These are phyloP conservation scores for Starmerella apis DNA, from an alignment of 805 yeast genomes.

Conservation along the genomic window DNA sequence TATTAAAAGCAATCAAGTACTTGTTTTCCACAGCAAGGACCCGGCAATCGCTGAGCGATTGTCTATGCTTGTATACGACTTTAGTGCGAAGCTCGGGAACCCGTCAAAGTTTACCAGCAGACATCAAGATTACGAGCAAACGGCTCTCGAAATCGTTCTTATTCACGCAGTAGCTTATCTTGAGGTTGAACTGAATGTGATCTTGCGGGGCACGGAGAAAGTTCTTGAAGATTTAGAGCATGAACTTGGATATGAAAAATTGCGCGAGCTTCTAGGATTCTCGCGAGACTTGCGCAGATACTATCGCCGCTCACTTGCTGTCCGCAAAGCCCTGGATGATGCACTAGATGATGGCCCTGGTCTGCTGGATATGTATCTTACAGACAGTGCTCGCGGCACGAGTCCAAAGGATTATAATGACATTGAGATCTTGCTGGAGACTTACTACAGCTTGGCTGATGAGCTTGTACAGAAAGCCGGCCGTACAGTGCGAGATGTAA, in stretches of 20 bases:
- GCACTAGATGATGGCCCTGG: slow-evolving; percentile 80
- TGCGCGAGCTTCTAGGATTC: slow-evolving; percentile 61
- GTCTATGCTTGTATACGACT: slow-evolving; percentile 73
- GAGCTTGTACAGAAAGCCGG: slow-evolving; percentile 89
- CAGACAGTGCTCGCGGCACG: slow-evolving; percentile 34
- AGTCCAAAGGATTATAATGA: slow-evolving; percentile 37
- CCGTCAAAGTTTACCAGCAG: slow-evolving; percentile 21
- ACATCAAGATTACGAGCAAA: slow-evolving; percentile 61
- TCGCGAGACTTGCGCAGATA: slow-evolving; percentile 63
- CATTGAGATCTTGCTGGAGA: slow-evolving; percentile 75
- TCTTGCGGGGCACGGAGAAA: slow-evolving; percentile 47
- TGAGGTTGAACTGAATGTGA: slow-evolving; percentile 61
- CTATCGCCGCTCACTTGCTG: slow-evolving; percentile 63
- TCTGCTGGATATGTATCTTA: slow-evolving; percentile 64
- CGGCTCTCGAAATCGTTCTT: slow-evolving; percentile 71
- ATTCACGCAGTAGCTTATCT: slow-evolving; percentile 69
- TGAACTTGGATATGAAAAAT: slow-evolving; percentile 63
- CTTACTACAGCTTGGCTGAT: slow-evolving; percentile 84
- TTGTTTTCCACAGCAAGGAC: slow-evolving; percentile 49
- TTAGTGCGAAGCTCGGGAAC: slow-evolving; percentile 56
- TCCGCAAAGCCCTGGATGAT: slow-evolving; percentile 74
- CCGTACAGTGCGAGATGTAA: slow-evolving; percentile 68
- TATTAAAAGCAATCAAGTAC: slow-evolving; percentile 45
- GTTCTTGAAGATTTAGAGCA: slow-evolving; percentile 64
- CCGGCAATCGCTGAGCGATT: slow-evolving; percentile 48